Evolutionary conservation across 1,284 basidiomycete species (phyloP).

Genomic region (Rhodotorula sp.): DNA sequence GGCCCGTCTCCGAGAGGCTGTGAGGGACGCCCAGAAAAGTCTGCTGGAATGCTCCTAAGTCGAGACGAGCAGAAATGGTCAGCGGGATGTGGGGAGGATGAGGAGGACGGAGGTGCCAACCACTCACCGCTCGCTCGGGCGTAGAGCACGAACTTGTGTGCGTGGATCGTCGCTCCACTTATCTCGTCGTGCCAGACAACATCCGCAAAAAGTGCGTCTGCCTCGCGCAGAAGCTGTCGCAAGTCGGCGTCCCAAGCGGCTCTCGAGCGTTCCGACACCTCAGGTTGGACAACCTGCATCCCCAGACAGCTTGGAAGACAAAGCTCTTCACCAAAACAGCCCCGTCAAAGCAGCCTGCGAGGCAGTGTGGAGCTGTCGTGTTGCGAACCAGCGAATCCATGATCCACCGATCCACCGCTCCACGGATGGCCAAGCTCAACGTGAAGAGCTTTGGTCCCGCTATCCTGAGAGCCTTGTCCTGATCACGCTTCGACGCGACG

Average conservation of each 20-base stretch:
- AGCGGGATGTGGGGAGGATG: background rate
- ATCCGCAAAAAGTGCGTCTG: slow-evolving; percentile 84
- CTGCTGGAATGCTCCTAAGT: slow-evolving; percentile 36
- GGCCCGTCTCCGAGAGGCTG: slow-evolving; percentile 14
- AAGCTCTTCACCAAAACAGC: too few relatives aligned
- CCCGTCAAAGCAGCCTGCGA: too few relatives aligned
- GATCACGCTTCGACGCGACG: background rate
- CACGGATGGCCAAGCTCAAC: slow-evolving; percentile 24
- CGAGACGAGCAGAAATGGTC: background rate
- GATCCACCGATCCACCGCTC: too few relatives aligned
- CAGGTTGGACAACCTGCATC: background rate
- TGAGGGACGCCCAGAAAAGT: slow-evolving; percentile 31
- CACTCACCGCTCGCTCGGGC: slow-evolving; percentile 64
- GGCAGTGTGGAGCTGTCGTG: background rate
- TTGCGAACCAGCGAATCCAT: too few relatives aligned
- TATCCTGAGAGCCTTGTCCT: background rate
- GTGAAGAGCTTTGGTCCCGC: background rate
- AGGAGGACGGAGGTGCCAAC: slow-evolving; percentile 5
- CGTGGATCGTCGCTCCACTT: slow-evolving; percentile 63
- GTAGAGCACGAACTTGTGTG: slow-evolving; percentile 92
- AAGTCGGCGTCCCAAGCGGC: slow-evolving; percentile 71
- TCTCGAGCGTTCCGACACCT: background rate
- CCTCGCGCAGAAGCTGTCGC: slow-evolving; percentile 67
- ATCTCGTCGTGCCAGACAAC: slow-evolving; percentile 66
- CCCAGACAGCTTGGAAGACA: too few relatives aligned